Conservation (phyloP, 441 rosid genomes). For the Gossypium aridum region DNA sequence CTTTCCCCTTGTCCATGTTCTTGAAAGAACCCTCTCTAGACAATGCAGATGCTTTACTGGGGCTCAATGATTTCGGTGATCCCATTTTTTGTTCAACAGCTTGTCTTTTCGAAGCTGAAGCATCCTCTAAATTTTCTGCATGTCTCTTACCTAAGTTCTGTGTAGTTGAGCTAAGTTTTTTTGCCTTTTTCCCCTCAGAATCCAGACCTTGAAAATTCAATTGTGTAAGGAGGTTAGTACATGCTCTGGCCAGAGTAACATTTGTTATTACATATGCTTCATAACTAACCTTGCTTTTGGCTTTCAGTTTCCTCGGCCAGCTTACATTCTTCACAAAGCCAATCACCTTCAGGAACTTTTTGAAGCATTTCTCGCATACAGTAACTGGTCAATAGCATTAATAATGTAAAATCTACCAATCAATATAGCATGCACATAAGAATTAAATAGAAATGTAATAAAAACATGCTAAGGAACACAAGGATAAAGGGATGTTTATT, state of each 20-base stretch:
- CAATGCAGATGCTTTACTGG: constrained; percentile 36
- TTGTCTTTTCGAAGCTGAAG: constrained; percentile 50
- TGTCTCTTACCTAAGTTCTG: constrained; percentile 51
- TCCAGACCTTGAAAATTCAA: constrained; percentile 39
- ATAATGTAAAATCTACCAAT: constrained; percentile 12
- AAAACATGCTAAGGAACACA: constrained; percentile 11
- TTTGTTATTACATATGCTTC: constrained; percentile 8
- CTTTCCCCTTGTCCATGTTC: constrained; percentile 60
- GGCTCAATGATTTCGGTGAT: constrained; percentile 53
- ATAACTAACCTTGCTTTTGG: constrained; percentile 61
- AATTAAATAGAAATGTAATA: constrained; percentile 4
- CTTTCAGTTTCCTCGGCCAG: constrained; percentile 58
- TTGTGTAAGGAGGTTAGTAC: constrained; percentile 20
- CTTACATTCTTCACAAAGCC: constrained; percentile 99
- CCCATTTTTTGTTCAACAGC: constrained; percentile 50
- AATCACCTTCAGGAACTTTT: constrained; percentile 81
- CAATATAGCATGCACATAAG: not conserved
- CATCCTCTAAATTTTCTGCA: constrained; percentile 46
- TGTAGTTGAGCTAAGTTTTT: constrained; percentile 20
- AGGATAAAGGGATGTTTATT: constrained; percentile 13
- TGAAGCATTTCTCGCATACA: constrained; percentile 94
- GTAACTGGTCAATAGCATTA: constrained; percentile 51
- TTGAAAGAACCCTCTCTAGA: constrained; percentile 71
- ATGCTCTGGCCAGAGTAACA: not conserved
- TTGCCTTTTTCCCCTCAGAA: constrained; percentile 40